Evolutionary conservation across 305 asterid species (phyloP).

Genomic region (Rubia balearica): DNA sequence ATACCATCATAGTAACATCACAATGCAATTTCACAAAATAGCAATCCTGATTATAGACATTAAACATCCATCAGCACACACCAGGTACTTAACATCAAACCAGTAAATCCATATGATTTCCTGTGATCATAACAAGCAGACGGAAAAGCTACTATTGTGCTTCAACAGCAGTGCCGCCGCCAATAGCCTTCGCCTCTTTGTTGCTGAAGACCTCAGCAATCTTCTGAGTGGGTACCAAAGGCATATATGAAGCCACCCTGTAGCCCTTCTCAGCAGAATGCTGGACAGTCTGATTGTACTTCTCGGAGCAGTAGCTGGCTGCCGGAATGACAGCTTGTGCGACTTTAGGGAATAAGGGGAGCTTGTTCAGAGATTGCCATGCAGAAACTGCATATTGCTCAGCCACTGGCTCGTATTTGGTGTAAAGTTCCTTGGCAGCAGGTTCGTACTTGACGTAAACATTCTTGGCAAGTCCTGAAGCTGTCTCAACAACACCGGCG

Average conservation of each 20-base stretch:
- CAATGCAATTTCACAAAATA: neutral
- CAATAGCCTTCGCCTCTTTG: constrained; percentile 20
- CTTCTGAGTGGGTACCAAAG: constrained; percentile 71
- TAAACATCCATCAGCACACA: neutral
- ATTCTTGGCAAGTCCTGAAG: constrained; percentile 68
- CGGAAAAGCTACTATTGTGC: constrained; percentile 8
- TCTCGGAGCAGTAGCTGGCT: constrained; percentile 58
- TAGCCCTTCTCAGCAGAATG: constrained; percentile 66
- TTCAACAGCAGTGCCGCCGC: constrained; percentile 10
- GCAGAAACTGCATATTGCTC: constrained; percentile 66
- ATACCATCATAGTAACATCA: too few relatives aligned
- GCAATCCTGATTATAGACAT: neutral
- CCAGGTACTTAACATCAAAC: neutral
- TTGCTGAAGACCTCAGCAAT: constrained; percentile 51
- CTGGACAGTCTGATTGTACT: constrained; percentile 67
- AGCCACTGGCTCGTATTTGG: constrained; percentile 75
- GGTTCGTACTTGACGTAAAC: constrained; percentile 66
- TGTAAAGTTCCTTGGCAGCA: constrained; percentile 60
- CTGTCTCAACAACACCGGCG: constrained; percentile 62
- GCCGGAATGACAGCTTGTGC: constrained; percentile 69
- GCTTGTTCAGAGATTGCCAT: constrained; percentile 62
- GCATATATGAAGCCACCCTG: constrained; percentile 63
- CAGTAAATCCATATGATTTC: neutral
- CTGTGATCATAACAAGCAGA: neutral
- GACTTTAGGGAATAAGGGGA: constrained; percentile 67